Evolutionary conservation across 768 basidiomycete genomes (phyloP).

Genomic region (Xerocomellus dryophilus): DNA sequence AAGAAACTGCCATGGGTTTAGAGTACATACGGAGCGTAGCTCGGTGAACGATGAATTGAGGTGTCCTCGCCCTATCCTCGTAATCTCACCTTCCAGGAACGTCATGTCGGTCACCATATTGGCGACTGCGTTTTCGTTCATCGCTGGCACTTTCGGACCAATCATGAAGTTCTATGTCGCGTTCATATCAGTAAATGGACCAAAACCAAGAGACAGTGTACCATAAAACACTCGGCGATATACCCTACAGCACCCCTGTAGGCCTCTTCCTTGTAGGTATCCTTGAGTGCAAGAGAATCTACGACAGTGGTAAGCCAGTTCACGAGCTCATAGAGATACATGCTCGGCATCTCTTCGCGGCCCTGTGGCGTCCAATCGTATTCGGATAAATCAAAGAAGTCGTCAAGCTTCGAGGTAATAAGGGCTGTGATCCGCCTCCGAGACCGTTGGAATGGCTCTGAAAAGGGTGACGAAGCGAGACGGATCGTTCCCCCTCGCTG

Average conservation of each 20-base stretch:
- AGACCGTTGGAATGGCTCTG: slow-evolving; percentile 63
- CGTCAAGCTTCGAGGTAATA: slow-evolving; percentile 89
- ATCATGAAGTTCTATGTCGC: slow-evolving; percentile 65
- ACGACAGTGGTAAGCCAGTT: slow-evolving; percentile 97
- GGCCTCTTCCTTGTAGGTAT: slow-evolving; percentile 82
- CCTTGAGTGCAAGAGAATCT: slow-evolving; percentile 82
- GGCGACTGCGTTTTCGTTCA: slow-evolving; percentile 88
- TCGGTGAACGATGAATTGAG: slow-evolving; percentile 74
- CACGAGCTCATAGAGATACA: slow-evolving; percentile 92
- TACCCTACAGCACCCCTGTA: slow-evolving; percentile 87
- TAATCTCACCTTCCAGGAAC: slow-evolving; percentile 86
- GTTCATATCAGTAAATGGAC: slow-evolving; percentile 2
- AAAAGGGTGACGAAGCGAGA: slow-evolving; percentile 65
- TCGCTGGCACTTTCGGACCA: slow-evolving; percentile 66
- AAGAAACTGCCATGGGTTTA: background rate
- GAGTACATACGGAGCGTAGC: slow-evolving; percentile 62
- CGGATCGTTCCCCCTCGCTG: slow-evolving; percentile 81
- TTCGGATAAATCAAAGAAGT: slow-evolving; percentile 93
- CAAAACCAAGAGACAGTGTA: slow-evolving; percentile 35
- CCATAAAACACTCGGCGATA: slow-evolving; percentile 86
- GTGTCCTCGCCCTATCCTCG: slow-evolving; percentile 67
- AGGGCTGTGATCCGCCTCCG: slow-evolving; percentile 73
- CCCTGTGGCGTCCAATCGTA: slow-evolving; percentile 86
- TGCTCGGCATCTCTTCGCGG: slow-evolving; percentile 77
- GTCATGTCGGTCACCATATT: slow-evolving; percentile 84